Evolutionary conservation across 352 stramenopile genomes (phyloP), one percentile per base, ranked within the genome.

Genomic region (Elongisporangium undulatum): DNA sequence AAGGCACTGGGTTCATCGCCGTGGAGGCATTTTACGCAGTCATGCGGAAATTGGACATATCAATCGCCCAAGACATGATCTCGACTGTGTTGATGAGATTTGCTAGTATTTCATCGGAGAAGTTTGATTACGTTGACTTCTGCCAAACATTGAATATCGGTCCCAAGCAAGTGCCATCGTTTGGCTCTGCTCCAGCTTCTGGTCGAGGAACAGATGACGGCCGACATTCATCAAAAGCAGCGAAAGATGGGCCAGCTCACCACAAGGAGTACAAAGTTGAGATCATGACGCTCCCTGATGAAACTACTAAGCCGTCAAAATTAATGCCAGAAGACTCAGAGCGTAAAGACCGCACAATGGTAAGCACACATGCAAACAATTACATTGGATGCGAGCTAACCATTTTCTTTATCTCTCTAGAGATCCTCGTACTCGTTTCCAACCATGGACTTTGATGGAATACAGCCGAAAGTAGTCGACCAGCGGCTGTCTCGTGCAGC

Each of bases 41-140:
- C 12, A 78, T 92, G 67, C 67, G 84, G 39, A 85, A 82, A 51
- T 67, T 82, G 23, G 77, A 89, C 49, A 79, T 92, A 26, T 76
- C 65, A 39, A 55, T 88, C 22, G 50, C 72, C 0, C 19, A 61
- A 1, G 83, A 90, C 26, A 58, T 88, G 24, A 62, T 62, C 9
- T 62, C 62, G n/a, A 77, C 67, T 16, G 58, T 90, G 10, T 59
- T 87, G 20, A 38, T 63, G 12, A 75, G 81, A 16, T 93, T 88
- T 62, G 69, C 71, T 0, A 66, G 62, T 6, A 54, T 74, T 6
- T 72, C 71, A 21, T 69, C 68, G 0, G 74, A 87, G 24, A 80
- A 69, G 41, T 86, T 93, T 58, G 81, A 93, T 64, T 91, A 89
- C 39, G 64, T 93, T 1, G 79, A 90, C 51, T 90, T 91, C 51